Base-by-base conservation (phyloP, 2,329 filamentous ascomycete species). In the Acrocalymma vagum region DNA sequence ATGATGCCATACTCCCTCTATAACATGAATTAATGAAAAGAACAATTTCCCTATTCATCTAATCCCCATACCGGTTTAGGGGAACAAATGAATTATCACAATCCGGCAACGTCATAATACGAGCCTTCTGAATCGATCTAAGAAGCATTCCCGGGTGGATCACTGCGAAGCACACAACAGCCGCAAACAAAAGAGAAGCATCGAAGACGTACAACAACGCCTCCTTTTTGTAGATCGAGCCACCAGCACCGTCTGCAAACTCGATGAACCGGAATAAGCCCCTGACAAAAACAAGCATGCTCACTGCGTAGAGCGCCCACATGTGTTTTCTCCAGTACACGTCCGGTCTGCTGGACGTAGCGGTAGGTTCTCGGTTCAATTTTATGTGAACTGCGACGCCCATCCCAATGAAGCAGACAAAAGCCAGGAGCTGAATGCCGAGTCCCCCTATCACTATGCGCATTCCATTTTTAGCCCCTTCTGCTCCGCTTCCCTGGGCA, bases 191-290 rank as follows among this genome's bases (percentile, higher is more conserved):
- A 1, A 58, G 25, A 16, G 37, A 15, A 6, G 53, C 48, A 42
- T 58, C 55, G 14, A 58, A 56, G 5, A 45, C 30, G 31, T 55
- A 55, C 20, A 56, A 25, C 16, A 33, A 42, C 30, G 29, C 35
- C 34, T 58, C 55, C 5, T 42, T 45, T 29, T 41, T 48, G 9
- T 39, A 39, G 5, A 52, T 17, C 8, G 42, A 14, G 1, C 48
- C 48, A 3, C 44, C 35, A 0, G 27, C 6, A 11, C 48, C 47
- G 25, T 51, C 32, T 3, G 29, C n/a, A 11, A 54, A 56, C 32
- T 56, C 53, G 6, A 41, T 37, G 7, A 58, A 23, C 3, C 55
- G 41, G 24, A 56, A 56, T n/a, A 47, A 9, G 24, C 40, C 51
- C 15, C 55, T 44, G 0, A 46, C 32, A 25, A 58, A 16, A 11